A percentile compares a stretch with the other conserved stretches of the same genome.
Conservation (phyloP, 225 moss, liverwort and hornwort genomes). For the Climacium dendroides region DNA sequence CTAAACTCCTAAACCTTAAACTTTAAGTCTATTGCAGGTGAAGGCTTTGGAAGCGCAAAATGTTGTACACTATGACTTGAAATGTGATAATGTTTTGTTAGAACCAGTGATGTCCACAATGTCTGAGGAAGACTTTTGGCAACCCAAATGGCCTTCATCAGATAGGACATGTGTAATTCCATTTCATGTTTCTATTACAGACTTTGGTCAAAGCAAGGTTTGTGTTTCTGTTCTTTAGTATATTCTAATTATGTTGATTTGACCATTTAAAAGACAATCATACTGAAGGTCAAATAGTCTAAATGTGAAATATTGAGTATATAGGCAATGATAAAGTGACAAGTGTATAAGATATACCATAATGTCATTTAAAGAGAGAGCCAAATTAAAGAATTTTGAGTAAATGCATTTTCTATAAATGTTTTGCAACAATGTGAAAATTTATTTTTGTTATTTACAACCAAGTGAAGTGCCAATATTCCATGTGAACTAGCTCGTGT, state of each 20-base stretch:
- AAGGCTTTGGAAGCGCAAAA: constrained; percentile 75
- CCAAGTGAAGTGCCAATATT: not conserved
- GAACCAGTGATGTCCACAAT: constrained; percentile 26
- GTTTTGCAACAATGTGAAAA: not conserved
- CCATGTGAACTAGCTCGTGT: not conserved
- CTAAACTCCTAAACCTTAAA: fast-evolving
- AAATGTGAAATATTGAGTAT: too few relatives aligned
- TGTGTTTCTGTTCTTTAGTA: not conserved
- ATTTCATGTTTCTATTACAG: constrained; percentile 64
- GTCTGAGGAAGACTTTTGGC: constrained; percentile 72
- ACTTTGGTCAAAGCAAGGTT: constrained; percentile 98
- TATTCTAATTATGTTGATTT: fast-evolving
- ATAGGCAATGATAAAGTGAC: too few relatives aligned
- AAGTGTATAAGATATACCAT: fast-evolving
- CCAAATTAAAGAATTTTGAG: not conserved
- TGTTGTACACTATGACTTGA: constrained; percentile 88
- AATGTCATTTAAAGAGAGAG: not conserved
- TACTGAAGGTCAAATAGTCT: too few relatives aligned
- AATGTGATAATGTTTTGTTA: constrained; percentile 84
- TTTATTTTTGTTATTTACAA: not conserved
- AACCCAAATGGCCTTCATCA: constrained; percentile 50
- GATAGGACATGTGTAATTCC: constrained; percentile 25
- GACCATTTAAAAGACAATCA: fast-evolving
- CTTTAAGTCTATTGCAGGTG: constrained; percentile 10
- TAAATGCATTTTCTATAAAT: not conserved